These are phyloP conservation scores for Neocucurbitaria cava DNA, from an alignment of 2,329 filamentous ascomycete genomes.

Conservation along the genomic window DNA sequence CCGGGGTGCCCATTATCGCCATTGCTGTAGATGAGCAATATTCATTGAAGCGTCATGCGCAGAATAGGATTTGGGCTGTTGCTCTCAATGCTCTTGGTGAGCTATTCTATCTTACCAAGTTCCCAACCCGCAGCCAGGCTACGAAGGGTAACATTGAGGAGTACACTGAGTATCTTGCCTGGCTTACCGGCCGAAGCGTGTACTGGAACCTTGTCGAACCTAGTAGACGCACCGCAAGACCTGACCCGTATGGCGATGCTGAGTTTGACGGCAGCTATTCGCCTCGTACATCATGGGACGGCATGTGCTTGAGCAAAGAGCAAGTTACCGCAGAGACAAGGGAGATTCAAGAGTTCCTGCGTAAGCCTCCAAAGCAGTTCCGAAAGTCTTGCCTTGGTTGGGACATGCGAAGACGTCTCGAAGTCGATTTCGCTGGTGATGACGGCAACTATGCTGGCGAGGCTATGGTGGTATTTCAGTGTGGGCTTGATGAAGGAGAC, in stretches of 20 bases:
- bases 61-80: constrained; percentile 84
- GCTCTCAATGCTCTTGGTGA: constrained; percentile 94
- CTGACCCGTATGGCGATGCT: constrained; percentile 75
- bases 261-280: constrained; percentile 75
- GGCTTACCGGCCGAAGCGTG: constrained; percentile 78
- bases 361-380: constrained; percentile 78
- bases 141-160: constrained; percentile 60
- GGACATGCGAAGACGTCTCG: constrained; percentile 87
- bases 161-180: constrained; percentile 69
- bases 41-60: constrained; percentile 70
- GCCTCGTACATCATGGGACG: constrained; percentile 77
- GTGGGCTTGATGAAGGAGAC: constrained; percentile 69
- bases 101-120: constrained; percentile 80
- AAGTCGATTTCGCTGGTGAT: constrained; percentile 88
- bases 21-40: constrained; percentile 86
- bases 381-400: constrained; percentile 79
- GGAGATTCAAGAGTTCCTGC: constrained; percentile 80
- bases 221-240: constrained; percentile 73
- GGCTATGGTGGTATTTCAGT: constrained; percentile 74
- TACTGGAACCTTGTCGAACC: constrained; percentile 83
- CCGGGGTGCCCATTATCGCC: constrained; percentile 88
- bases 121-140: constrained; percentile 64
- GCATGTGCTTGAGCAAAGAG: constrained; percentile 72
- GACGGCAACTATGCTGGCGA: constrained; percentile 81
- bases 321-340: constrained; percentile 78